These are phyloP conservation scores for Coniochaeta sp. DNA, from an alignment of 2,329 filamentous ascomycete species.

Conservation along the genomic window DNA sequence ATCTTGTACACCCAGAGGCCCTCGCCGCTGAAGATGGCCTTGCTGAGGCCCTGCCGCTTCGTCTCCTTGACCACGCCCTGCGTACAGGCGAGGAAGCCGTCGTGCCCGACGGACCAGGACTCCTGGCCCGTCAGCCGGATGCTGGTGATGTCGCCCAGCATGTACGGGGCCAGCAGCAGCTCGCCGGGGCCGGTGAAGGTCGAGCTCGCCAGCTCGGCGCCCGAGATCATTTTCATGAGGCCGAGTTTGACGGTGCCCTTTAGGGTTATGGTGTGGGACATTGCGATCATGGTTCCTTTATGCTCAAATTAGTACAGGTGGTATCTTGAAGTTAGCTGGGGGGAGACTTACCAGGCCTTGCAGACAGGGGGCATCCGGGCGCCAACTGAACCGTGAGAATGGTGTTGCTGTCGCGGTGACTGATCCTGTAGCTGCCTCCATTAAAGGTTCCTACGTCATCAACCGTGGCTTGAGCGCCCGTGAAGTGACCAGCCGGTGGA, in stretches of 20 bases:
- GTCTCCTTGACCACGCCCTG: slow-evolving; percentile 84
- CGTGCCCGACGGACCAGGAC: slow-evolving; percentile 78
- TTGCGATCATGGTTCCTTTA: slow-evolving; percentile 79
- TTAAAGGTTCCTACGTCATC: slow-evolving; percentile 98
- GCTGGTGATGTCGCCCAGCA: slow-evolving; percentile 79
- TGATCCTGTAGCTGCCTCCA: slow-evolving; percentile 88
- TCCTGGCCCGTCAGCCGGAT: slow-evolving; percentile 66
- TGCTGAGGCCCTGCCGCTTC: slow-evolving; percentile 77
- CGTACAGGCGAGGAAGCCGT: slow-evolving; percentile 79
- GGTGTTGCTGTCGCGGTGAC: slow-evolving; percentile 85
- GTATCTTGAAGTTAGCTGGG: background rate
- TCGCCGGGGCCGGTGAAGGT: slow-evolving; percentile 87
- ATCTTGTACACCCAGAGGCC: slow-evolving; percentile 89
- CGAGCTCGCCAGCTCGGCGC: slow-evolving; percentile 72
- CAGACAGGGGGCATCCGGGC: slow-evolving; percentile 75
- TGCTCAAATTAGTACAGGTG: background rate
- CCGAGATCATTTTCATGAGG: slow-evolving; percentile 82
- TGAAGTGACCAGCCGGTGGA: slow-evolving; percentile 48
- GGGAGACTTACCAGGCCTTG: slow-evolving; percentile 59
- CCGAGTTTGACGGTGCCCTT: slow-evolving; percentile 79
- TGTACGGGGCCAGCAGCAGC: slow-evolving; percentile 71
- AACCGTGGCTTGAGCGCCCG: slow-evolving; percentile 53
- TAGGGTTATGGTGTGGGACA: slow-evolving; percentile 82
- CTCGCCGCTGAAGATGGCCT: slow-evolving; percentile 91
- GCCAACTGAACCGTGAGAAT: slow-evolving; percentile 85